These are phyloP conservation scores for Talaromyces sp. DNA, from an alignment of 2,329 filamentous ascomycete genomes.

Conservation along the genomic window DNA sequence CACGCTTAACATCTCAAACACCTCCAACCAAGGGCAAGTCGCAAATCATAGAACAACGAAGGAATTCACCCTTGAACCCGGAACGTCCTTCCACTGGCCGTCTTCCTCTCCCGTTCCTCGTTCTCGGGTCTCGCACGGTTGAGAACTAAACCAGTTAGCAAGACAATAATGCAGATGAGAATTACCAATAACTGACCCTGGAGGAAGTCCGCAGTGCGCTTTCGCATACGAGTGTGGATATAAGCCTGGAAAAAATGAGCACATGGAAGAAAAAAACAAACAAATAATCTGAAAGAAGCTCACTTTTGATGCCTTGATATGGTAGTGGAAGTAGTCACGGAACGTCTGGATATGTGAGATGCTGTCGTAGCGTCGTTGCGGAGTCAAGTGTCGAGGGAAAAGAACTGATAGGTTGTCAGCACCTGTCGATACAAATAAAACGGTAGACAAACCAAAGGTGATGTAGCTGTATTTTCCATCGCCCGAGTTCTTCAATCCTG, in stretches of 20 bases:
- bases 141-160: slow-evolving; percentile 61
- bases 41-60: not conserved
- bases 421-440: not conserved
- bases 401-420: slow-evolving; percentile 55
- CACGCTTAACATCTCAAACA: not conserved
- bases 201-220: slow-evolving; percentile 94
- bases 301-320: slow-evolving; percentile 97
- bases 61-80: slow-evolving; percentile 48
- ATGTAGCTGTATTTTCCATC: slow-evolving; percentile 93
- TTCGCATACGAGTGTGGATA: slow-evolving; percentile 96
- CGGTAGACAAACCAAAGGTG: slow-evolving; percentile 70
- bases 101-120: slow-evolving; percentile 97
- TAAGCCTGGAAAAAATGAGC: slow-evolving; percentile 59
- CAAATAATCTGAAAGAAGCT: not conserved
- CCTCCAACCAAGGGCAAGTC: not conserved
- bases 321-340: slow-evolving; percentile 99
- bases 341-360: slow-evolving; percentile 99
- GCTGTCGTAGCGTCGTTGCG: slow-evolving; percentile 84
- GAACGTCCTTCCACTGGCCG: slow-evolving; percentile 92
- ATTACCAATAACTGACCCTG: slow-evolving; percentile 62
- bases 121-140: slow-evolving; percentile 90
- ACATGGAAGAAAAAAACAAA: slow-evolving; percentile 2
- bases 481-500: slow-evolving; percentile 69
- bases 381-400: slow-evolving; percentile 89
- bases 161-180: not conserved